A percentile compares a stretch with the other conserved stretches of the same genome.
Evolutionary conservation across 2,329 filamentous ascomycete species (phyloP).

Genomic region (Penicillium sp.): DNA sequence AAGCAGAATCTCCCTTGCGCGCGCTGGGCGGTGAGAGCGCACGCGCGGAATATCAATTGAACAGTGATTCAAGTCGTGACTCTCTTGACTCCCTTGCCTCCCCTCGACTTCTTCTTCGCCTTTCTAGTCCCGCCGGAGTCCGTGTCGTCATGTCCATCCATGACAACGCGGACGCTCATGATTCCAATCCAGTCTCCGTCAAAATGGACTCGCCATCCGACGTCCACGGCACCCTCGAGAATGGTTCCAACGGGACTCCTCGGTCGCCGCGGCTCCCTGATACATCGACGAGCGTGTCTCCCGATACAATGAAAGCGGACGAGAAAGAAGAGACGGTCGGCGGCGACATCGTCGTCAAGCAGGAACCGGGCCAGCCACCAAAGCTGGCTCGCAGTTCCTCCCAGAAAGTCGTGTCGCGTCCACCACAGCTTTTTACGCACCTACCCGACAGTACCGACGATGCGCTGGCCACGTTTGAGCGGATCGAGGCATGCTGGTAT

Average conservation of each 20-base stretch:
- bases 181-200: slow-evolving; percentile 31
- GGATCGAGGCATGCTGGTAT: slow-evolving; percentile 82
- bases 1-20: background rate
- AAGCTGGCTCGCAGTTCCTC: slow-evolving; percentile 69
- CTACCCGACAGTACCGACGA: slow-evolving; percentile 72
- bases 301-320: slow-evolving; percentile 10
- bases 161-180: slow-evolving; percentile 38
- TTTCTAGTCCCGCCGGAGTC: slow-evolving; percentile 6
- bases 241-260: slow-evolving; percentile 17
- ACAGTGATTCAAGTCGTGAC: no score
- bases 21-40: slow-evolving; percentile 17
- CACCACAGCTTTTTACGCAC: slow-evolving; percentile 64
- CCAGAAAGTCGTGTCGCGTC: slow-evolving; percentile 60
- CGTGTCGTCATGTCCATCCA: slow-evolving; percentile 41
- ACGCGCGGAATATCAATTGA: slow-evolving; percentile 6
- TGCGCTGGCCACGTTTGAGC: slow-evolving; percentile 68
- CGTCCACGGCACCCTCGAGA: slow-evolving; percentile 23
- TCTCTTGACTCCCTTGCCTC: slow-evolving; percentile 1
- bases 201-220: slow-evolving; percentile 20
- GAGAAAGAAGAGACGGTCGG: slow-evolving; percentile 51
- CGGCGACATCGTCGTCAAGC: slow-evolving; percentile 57
- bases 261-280: slow-evolving; percentile 16
- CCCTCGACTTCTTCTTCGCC: slow-evolving; percentile 4
- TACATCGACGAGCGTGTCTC: slow-evolving; percentile 22
- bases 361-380: slow-evolving; percentile 60